Evolutionary conservation across 805 yeast genomes (phyloP).

Genomic region (Kluyveromyces wickerhamii): DNA sequence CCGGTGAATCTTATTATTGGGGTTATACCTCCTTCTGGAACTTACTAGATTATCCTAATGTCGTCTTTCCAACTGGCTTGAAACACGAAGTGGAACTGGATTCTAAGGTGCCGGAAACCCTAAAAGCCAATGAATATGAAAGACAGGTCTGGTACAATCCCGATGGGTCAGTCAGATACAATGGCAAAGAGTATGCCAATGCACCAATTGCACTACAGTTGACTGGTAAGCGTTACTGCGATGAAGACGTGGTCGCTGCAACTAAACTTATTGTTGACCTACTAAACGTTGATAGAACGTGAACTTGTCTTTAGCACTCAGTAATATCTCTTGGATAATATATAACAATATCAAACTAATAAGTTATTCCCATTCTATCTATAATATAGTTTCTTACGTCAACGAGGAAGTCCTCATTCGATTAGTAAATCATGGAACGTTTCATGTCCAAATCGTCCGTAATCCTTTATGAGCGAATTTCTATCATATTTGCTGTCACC

Average conservation of each 20-base stretch:
- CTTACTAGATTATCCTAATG: conserved; percentile 61
- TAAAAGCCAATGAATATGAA: conserved; percentile 18
- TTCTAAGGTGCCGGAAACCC: conserved; percentile 9
- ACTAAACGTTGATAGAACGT: conserved; percentile 19
- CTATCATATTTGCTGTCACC: conserved; percentile 1
- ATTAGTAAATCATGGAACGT: conserved; percentile 10
- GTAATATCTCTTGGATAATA: no score
- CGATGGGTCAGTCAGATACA: conserved; percentile 17
- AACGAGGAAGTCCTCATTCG: conserved; percentile 3
- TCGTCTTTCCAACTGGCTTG: conserved; percentile 55
- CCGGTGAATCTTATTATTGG: conserved; percentile 62
- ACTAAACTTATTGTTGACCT: conserved; percentile 34
- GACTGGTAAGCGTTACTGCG: conserved; percentile 43
- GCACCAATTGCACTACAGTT: conserved; percentile 46
- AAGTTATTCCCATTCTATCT: no score
- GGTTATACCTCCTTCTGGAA: conserved; percentile 74
- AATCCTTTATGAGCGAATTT: conserved; percentile 5
- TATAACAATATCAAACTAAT: no score
- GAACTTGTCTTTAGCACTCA: not conserved
- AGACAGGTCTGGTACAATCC: conserved; percentile 17
- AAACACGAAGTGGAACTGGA: conserved; percentile 50
- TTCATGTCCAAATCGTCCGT: conserved; percentile 9
- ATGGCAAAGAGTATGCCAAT: conserved; percentile 32
- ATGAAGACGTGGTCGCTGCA: conserved; percentile 41
- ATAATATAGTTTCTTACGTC: no score